Percentiles rank a stretch among this genome's conserved stretches.
Conservation (phyloP, 805 yeast species). For the Saturnispora gosingensis region DNA sequence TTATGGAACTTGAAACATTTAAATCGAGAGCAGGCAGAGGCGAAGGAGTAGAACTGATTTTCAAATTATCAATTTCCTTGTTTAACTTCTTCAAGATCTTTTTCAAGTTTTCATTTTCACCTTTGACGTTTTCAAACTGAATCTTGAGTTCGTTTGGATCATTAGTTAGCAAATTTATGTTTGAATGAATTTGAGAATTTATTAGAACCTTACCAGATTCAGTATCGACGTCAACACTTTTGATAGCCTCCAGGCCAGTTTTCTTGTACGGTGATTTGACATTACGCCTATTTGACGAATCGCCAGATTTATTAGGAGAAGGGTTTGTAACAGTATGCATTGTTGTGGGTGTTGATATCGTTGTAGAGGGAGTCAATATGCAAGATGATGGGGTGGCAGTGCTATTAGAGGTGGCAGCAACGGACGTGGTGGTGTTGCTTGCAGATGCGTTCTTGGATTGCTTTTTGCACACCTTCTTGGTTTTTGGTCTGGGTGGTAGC, state of each 20-base stretch:
- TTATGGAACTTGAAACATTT: background rate
- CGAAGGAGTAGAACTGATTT: constrained; percentile 10
- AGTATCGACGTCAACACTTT: constrained; percentile 11
- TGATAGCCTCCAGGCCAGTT: constrained; percentile 5
- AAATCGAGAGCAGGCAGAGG: background rate
- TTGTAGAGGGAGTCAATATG: background rate
- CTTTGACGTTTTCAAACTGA: constrained; percentile 34
- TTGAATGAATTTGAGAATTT: constrained; percentile 30
- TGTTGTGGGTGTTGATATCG: background rate
- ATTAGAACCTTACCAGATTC: constrained; percentile 17
- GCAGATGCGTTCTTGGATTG: background rate
- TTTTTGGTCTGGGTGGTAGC: constrained; percentile 45
- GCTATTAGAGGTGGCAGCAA: background rate
- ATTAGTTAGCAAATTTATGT: constrained; percentile 26
- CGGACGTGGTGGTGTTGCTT: background rate
- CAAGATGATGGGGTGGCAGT: background rate
- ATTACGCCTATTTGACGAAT: background rate
- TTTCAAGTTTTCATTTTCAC: constrained; percentile 36
- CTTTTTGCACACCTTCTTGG: constrained; percentile 17
- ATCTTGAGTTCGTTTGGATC: constrained; percentile 25
- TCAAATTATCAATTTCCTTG: constrained; percentile 30
- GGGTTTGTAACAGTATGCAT: background rate
- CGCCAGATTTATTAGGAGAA: background rate
- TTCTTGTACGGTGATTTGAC: background rate
- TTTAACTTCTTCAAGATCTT: constrained; percentile 32